Evolutionary conservation across 129 eudicot species (phyloP).

Genomic region (Centrapalus pauciflorus): DNA sequence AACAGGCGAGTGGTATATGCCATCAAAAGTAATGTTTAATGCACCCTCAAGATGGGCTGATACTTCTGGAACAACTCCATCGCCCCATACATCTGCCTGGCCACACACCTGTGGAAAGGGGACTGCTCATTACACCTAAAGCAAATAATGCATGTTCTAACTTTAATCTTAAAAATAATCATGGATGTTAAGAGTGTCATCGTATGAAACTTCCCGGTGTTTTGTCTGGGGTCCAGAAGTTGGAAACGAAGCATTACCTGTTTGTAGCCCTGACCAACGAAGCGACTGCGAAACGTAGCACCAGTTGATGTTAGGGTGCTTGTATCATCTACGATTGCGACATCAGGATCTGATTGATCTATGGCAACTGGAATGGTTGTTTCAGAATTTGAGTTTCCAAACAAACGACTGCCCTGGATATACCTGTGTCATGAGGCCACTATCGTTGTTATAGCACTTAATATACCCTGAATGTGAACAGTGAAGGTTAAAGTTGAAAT

Average conservation of each 20-base stretch:
- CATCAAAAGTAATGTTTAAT: constrained; percentile 68
- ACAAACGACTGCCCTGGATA: constrained; percentile 65
- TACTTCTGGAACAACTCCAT: constrained; percentile 90
- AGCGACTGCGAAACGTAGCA: constrained; percentile 66
- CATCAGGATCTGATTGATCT: constrained; percentile 45
- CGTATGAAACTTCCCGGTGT: too few relatives aligned
- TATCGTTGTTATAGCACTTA: background rate
- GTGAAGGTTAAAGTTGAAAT: background rate
- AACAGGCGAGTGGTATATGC: constrained; percentile 92
- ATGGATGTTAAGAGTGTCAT: too few relatives aligned
- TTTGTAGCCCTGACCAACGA: constrained; percentile 94
- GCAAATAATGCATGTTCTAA: background rate
- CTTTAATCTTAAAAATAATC: background rate
- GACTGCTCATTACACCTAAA: background rate
- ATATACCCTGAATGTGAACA: background rate
- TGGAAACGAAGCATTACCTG: constrained; percentile 44
- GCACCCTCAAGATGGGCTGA: constrained; percentile 96
- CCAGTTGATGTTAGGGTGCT: constrained; percentile 31
- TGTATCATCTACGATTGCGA: constrained; percentile 24
- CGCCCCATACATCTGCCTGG: constrained; percentile 94
- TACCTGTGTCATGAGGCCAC: constrained; percentile 40
- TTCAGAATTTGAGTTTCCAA: constrained; percentile 34
- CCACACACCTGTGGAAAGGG: constrained; percentile 71
- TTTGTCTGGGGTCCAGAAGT: background rate
- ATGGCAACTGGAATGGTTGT: constrained; percentile 23